Evolutionary conservation across 805 yeast genomes (phyloP).

Genomic region (Komagataella mondaviorum): DNA sequence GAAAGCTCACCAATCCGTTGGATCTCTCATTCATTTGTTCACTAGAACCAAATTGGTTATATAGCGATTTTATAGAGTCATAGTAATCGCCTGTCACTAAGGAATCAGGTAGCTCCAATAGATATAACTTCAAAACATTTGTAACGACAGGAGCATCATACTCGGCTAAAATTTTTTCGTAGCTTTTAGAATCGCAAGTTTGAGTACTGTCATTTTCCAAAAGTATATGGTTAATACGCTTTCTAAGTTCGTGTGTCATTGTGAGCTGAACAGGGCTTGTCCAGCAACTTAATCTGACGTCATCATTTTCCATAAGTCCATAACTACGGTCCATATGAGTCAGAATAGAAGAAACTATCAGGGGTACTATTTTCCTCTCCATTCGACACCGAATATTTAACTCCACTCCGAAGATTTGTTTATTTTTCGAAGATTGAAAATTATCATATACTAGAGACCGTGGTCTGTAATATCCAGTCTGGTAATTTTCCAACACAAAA

Average conservation of each 20-base stretch:
- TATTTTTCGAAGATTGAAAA: constrained; percentile 53
- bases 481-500: constrained; percentile 49
- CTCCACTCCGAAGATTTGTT: constrained; percentile 74
- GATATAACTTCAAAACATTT: constrained; percentile 55
- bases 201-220: constrained; percentile 11
- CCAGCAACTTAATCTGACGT: constrained; percentile 59
- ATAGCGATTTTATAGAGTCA: constrained; percentile 57
- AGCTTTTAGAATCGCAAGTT: constrained; percentile 20
- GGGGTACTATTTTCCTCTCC: constrained; percentile 64
- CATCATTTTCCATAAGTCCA: constrained; percentile 59
- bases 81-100: constrained; percentile 50
- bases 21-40: constrained; percentile 24
- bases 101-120: constrained; percentile 72
- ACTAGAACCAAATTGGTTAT: constrained; percentile 31
- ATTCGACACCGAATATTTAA: constrained; percentile 55
- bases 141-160: constrained; percentile 42
- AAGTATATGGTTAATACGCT: constrained; percentile 27
- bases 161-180: constrained; percentile 17
- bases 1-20: constrained; percentile 49
- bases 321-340: constrained; percentile 55
- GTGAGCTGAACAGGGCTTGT: constrained; percentile 46
- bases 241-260: constrained; percentile 47
- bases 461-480: constrained; percentile 68
- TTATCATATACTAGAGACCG: constrained; percentile 64
- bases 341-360: constrained; percentile 46